Conservation (phyloP, 352 stramenopile species). For the Pythium dissotocum region DNA sequence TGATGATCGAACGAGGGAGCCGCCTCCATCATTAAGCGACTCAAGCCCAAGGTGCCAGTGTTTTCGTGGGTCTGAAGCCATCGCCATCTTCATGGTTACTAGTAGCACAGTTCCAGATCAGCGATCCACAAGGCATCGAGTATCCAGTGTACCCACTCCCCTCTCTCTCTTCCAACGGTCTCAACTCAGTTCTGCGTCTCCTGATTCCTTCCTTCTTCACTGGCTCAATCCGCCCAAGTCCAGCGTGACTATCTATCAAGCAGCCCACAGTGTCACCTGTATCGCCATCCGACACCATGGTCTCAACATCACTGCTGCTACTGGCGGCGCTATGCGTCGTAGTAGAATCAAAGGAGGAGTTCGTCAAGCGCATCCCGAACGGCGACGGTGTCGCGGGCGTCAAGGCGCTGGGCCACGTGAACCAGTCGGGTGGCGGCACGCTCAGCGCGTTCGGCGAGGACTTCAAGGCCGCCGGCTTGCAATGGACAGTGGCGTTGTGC, state of each 20-base stretch:
- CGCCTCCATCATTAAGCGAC: background rate
- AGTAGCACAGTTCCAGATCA: background rate
- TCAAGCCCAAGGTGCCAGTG: background rate
- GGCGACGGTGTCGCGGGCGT: constrained; percentile 28
- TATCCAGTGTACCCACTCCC: background rate
- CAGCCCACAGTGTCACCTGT: background rate
- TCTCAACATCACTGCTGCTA: background rate
- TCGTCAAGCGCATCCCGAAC: constrained; percentile 30
- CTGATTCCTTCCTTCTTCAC: background rate
- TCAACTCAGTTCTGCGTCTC: background rate
- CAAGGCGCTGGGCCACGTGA: constrained; percentile 32
- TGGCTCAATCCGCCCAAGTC: background rate
- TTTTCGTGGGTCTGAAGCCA: background rate
- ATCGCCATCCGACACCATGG: background rate
- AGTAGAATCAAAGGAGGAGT: background rate
- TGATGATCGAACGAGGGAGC: too few relatives aligned
- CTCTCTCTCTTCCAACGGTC: background rate
- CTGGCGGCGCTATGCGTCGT: background rate
- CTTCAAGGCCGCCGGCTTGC: constrained; percentile 20
- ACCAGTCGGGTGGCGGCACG: constrained; percentile 23
- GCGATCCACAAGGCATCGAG: background rate
- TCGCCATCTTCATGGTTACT: background rate
- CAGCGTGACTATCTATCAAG: background rate
- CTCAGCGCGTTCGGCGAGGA: constrained; percentile 33
- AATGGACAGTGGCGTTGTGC: constrained; percentile 37